Evolutionary conservation across 805 yeast species (phyloP), one percentile per base, ranked within the genome.

Genomic region (Yarrowia alimentaria): DNA sequence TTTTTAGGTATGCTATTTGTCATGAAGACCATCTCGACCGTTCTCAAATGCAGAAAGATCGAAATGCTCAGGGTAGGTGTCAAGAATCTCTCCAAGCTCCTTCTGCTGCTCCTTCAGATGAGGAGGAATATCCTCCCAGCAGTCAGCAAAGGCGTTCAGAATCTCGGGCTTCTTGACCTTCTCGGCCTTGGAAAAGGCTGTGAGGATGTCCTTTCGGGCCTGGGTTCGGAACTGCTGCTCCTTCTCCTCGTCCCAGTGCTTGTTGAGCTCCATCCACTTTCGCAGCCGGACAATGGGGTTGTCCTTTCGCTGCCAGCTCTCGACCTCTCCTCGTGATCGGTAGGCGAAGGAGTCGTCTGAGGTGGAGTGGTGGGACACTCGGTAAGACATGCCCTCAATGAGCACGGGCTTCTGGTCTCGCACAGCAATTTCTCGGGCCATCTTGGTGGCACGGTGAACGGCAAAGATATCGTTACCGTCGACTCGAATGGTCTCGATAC

Each of bases 351-450:
- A 62, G 55, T 64, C 68, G 40, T 64, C 68, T 6, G 63, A 57
- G 5, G 68, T 64, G 7, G 68, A 64, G 53, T 64, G 68, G 52
- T 64, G 68, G 1, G 67, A 61, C 7, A 64, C 65, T 16, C 68
- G 58, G 54, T 64, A 64, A 6, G 67, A 61, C 68, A 64, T 64
- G 52, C 66, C 65, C 53, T 64, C 68, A 25, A 64, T 61, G 22
- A 64, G 58, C 12, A 64, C 59, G 3, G 68, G 67, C 30, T 53
- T 38, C 52, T 59, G 57, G 13, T 59, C 49, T 9, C 35, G 22
- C 18, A 64, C 52, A 9, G 64, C 66, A 25, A 55, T 45, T 16
- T 57, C 54, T 11, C 66, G 54, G 12, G 65, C 65, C 24, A 29
- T 54, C 24, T 48, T 31, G 2, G 65, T 62, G 20, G 56, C 66